Base-by-base conservation (phyloP, 805 yeast genomes). In the Wickerhamomyces chaumierensis region DNA sequence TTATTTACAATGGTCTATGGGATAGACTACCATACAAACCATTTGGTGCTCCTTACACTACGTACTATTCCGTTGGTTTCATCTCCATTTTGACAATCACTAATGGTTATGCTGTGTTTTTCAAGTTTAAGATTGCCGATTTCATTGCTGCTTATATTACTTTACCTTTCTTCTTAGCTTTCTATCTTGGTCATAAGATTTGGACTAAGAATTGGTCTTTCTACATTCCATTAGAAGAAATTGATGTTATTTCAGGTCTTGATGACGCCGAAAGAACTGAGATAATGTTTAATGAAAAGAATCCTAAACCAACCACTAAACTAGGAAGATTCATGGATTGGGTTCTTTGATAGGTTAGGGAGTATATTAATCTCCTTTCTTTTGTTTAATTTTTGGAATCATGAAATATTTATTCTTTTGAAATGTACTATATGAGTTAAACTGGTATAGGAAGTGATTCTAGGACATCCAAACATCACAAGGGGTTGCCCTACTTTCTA, bases 141-240 rank as follows among this genome's bases (percentile, higher is more conserved):
- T 81, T 81, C 48, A 59, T 81, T 37, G 87, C 88, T 27, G 81
- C 87, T 9, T 81, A 81, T 57, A 65, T 81, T 42, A 79, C 86
- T 0, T 52, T 81, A 36, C 83, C 81, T 28, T 65, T 73, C 41
- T 67, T 75, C 45, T 42, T 71, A 3, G 59, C 60, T 4, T 60
- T 81, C 34, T 80, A 73, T 55, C 43, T 70, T 34, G 82, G 77
- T 6, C 86, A 79, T 58, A 71, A 73, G 48, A 5, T 66, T 5
- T 73, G 66, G 57, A 58, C 62, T 29, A 63, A 59, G 36, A 66
- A 67, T 37, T 63, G 63, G 58, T 56, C 50, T 34, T 66, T 73
- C 65, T 60, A 67, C 42, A 61, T 62, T 18, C 77, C 81, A 18
- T 56, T 68, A 3, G 75, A 70, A 31, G 73, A 76, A 42, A 65